A percentile compares a stretch with the other conserved stretches of the same genome.
These are phyloP conservation scores for Cyclotella distinguenda DNA, from an alignment of 108 stramenopile genomes.

Conservation along the genomic window DNA sequence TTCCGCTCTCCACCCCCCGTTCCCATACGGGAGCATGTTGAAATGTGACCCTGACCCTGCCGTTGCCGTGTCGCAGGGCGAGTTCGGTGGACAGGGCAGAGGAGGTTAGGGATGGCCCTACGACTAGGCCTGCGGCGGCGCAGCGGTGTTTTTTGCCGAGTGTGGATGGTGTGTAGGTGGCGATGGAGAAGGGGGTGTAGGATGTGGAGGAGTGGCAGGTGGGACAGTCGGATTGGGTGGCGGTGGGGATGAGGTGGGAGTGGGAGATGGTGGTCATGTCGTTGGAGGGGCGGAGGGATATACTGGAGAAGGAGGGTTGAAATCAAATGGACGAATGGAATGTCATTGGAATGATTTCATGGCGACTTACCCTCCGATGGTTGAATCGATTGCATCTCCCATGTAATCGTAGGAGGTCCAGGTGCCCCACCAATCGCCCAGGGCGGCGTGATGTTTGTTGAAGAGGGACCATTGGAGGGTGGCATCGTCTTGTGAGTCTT, in stretches of 20 bases:
- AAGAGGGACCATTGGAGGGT: conserved; percentile 82
- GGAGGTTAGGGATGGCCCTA: conserved; percentile 67
- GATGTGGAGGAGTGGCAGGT: conserved; percentile 79
- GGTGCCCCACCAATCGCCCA: conserved; percentile 81
- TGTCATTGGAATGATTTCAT: not conserved
- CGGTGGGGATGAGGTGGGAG: conserved; percentile 66
- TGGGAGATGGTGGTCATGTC: conserved; percentile 49
- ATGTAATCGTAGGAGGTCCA: conserved; percentile 85
- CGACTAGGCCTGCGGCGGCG: conserved; percentile 62
- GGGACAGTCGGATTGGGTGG: conserved; percentile 71
- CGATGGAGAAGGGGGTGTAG: conserved; percentile 57
- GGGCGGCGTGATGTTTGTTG: conserved; percentile 67
- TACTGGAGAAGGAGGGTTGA: conserved; percentile 1
- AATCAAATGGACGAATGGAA: not conserved
- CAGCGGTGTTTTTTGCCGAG: conserved; percentile 41
- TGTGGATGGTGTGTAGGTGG: conserved; percentile 54
- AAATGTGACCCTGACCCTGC: conserved; percentile 76
- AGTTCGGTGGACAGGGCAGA: conserved; percentile 83
- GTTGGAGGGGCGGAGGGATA: conserved; percentile 45
- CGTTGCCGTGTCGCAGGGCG: conserved; percentile 69
- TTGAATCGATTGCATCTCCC: conserved; percentile 75
- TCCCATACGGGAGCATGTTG: conserved; percentile 89
- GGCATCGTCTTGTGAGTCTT: conserved; percentile 66
- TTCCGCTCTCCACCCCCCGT: conserved; percentile 71
- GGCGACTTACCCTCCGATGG: conserved; percentile 54